Conservation (phyloP, 1,284 basidiomycete genomes). For the Schizophyllum commune region DNA sequence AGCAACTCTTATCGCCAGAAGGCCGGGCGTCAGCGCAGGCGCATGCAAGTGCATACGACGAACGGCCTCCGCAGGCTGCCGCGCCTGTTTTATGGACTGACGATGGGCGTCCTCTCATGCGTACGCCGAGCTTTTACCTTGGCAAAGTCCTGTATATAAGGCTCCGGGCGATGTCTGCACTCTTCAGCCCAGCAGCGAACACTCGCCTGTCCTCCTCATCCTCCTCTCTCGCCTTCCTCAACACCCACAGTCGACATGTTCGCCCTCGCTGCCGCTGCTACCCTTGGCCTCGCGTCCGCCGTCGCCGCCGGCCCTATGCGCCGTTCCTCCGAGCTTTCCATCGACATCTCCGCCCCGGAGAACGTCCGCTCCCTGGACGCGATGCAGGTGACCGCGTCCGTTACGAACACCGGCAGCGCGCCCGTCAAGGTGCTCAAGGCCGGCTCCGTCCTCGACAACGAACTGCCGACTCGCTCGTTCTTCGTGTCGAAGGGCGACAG, state of each 20-base stretch:
- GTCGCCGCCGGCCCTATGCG: slow-evolving; percentile 24
- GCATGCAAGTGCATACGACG: too few relatives aligned
- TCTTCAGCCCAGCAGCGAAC: not conserved
- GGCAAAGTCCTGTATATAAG: not conserved
- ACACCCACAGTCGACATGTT: not conserved
- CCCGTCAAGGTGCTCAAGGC: slow-evolving; percentile 33
- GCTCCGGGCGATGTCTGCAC: not conserved
- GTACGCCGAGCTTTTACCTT: too few relatives aligned
- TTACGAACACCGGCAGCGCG: slow-evolving; percentile 31
- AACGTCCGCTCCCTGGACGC: slow-evolving; percentile 27
- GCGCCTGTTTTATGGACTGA: too few relatives aligned
- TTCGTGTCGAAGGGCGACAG: slow-evolving; percentile 30
- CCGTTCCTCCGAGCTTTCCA: slow-evolving; percentile 22
- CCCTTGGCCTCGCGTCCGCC: slow-evolving; percentile 12
- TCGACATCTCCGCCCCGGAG: slow-evolving; percentile 22
- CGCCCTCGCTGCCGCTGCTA: not conserved
- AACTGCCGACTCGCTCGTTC: slow-evolving; percentile 37
- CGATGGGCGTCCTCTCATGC: too few relatives aligned
- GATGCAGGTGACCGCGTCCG: slow-evolving; percentile 29
- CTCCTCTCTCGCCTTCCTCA: not conserved
- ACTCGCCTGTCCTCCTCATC: not conserved
- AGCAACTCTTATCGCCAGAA: too few relatives aligned
- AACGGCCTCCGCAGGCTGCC: too few relatives aligned
- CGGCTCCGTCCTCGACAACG: slow-evolving; percentile 33
- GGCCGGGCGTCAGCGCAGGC: too few relatives aligned